Conservation (phyloP, 495 filamentous ascomycete species). For the Chaetomium cochliodes region DNA sequence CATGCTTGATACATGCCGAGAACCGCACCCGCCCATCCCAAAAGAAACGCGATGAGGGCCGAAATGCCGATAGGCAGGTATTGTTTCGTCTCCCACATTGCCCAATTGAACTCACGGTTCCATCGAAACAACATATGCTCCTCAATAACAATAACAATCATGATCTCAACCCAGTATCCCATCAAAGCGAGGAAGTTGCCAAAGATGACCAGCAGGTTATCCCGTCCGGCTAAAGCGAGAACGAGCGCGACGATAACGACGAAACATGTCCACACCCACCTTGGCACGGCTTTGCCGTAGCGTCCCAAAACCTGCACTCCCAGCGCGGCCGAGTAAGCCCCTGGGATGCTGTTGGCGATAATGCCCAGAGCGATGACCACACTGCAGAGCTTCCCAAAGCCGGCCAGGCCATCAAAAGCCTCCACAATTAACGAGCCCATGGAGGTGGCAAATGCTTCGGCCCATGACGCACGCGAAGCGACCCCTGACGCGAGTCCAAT, state of each 20-base stretch:
- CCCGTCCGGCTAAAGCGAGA: constrained; percentile 62
- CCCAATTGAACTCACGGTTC: constrained; percentile 57
- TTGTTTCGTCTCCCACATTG: constrained; percentile 56
- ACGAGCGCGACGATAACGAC: constrained; percentile 60
- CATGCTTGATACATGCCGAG: constrained; percentile 68
- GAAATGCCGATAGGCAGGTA: constrained; percentile 64
- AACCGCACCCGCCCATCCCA: constrained; percentile 68
- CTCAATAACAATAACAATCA: constrained; percentile 61
- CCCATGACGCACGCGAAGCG: constrained; percentile 51
- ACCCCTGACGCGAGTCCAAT: constrained; percentile 67
- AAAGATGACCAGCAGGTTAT: constrained; percentile 62
- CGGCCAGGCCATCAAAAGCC: constrained; percentile 59
- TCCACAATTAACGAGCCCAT: constrained; percentile 68
- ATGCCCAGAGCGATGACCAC: constrained; percentile 70
- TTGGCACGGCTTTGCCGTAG: constrained; percentile 55
- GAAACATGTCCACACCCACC: constrained; percentile 63
- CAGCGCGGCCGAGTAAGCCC: constrained; percentile 67
- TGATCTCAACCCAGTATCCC: constrained; percentile 71
- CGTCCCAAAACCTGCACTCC: constrained; percentile 66
- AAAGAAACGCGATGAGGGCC: constrained; percentile 59
- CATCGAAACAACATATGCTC: constrained; percentile 64
- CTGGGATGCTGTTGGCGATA: constrained; percentile 67
- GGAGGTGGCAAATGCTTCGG: constrained; percentile 54
- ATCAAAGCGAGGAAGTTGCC: constrained; percentile 71
- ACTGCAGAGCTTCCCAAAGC: constrained; percentile 71